phyloP scores from a whole-genome alignment of 805 yeast species.

The Lachancea cidri region DNA sequence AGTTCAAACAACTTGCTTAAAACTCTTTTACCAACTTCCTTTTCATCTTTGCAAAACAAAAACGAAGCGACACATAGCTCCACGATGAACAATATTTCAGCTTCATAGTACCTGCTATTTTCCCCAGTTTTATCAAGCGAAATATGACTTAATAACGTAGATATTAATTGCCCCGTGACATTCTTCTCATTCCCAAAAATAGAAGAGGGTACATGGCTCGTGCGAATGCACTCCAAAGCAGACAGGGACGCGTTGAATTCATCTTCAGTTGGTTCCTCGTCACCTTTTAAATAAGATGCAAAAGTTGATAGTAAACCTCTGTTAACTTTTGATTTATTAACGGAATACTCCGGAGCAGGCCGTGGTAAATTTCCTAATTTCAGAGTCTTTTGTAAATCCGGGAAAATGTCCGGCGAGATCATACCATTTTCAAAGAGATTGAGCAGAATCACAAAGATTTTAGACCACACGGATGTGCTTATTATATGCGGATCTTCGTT shows the following conservation, averaged over 20 bases:
- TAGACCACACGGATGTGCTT: conserved; percentile 48
- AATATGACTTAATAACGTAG: conserved; percentile 32
- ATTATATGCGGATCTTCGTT: conserved; percentile 42
- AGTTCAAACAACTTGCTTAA: conserved; percentile 16
- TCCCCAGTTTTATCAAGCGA: conserved; percentile 31
- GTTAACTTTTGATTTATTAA: conserved; percentile 57
- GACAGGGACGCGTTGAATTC: conserved; percentile 83
- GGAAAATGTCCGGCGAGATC: conserved; percentile 58
- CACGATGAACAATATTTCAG: conserved; percentile 43
- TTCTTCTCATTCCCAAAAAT: conserved; percentile 44
- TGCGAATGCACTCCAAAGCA: conserved; percentile 75
- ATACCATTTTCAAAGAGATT: conserved; percentile 69
- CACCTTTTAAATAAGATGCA: conserved; percentile 89
- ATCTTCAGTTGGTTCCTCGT: conserved; percentile 91
- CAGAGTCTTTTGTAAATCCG: conserved; percentile 55
- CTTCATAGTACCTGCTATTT: conserved; percentile 39
- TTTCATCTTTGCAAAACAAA: conserved; percentile 31
- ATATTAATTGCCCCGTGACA: conserved; percentile 29
- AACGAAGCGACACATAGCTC: conserved; percentile 36
- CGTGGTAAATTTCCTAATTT: conserved; percentile 50
- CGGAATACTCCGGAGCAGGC: conserved; percentile 61
- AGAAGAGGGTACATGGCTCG: conserved; percentile 56
- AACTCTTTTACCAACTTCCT: conserved; percentile 20
- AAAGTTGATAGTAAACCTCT: conserved; percentile 87
- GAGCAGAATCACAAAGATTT: conserved; percentile 53